Evolutionary conservation across 768 basidiomycete genomes (phyloP), one percentile per base, ranked within the genome.

Genomic region (Mycena alexandri): DNA sequence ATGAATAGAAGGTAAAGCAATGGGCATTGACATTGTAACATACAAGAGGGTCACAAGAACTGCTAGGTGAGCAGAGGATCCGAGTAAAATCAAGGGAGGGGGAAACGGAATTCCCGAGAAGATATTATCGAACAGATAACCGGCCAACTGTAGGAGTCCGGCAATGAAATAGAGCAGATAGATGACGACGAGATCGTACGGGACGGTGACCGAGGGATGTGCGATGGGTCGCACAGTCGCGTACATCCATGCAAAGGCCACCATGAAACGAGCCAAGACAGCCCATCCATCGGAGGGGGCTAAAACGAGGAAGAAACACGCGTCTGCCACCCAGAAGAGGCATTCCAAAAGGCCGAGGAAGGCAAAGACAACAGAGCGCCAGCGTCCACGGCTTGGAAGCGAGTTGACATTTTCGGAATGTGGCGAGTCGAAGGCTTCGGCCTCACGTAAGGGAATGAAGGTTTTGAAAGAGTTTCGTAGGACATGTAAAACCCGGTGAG

Each of bases 1-100:
- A 14, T 75, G 74, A 36, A 71, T 72, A 71, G 87, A 67, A 24
- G 65, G 65, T 21, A 67, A 42, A 33, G 22, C 53, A 8, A 67
- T 61, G 87, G 65, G 65, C 65, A 67, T 67, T 13, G 36, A 24
- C 44, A 61, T 19, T 46, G 59, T 50, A 41, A 60, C 36, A 44
- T 47, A 67, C 44, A 67, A 19, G 19, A 67, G 53, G 14, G 44
- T 21, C 36, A 29, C 16, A 33, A 61, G 29, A 43, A 50, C 36
- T 33, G 44, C 52, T 47, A 67, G 36, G 33, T 67, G 54, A 10
- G 41, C 52, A 21, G 25, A 55, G 25, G 48, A 36, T 7, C 53
- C 59, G 14, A 55, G 16, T n/a, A 66, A n/a, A 54, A 38, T 13
- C 36, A 43, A 8, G 10, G 47, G 3, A 22, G 43, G 11, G 17